Evolutionary conservation across 1,284 basidiomycete species (phyloP), one percentile per base, ranked within the genome.

Genomic region (Vanrija sp.): DNA sequence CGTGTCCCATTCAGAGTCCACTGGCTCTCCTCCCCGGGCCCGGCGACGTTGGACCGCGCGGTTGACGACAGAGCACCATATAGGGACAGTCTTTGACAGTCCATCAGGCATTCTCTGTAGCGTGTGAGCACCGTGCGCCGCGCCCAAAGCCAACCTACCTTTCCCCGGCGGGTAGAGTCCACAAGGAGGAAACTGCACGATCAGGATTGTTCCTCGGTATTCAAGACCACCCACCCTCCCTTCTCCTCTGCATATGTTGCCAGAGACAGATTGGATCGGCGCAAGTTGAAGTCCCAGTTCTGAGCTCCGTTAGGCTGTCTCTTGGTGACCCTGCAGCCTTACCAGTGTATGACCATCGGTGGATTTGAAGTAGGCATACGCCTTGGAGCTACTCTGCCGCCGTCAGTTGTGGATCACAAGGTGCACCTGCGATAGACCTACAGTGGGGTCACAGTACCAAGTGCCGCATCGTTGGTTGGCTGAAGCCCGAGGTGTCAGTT

Each of bases 51-150:
- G 44, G 15, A 86, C 63, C 0, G 90, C 89, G 8, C 83, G 80
- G 66, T 97, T 98, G 61, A 98, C 79, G 3, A 95, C 90, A 2
- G 89, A 80, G 71, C 95, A 98, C 95, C 95, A 98, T 44, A 94
- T 89, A 0, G 95, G 93, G 0, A 97, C 82, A 0, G 95, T 98
- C 72, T 98, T 98, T 6, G 89, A 89, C 0, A 98, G 79, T 0
- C 94, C 92, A 65, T 98, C 95, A 0, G 95, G 95, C 61, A 95
- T 87, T 15, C 90, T 85, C 77, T 77, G 58, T 8, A 24, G 39
- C 22, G 12, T 41, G 23, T 47, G 25, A 57, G 47, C 22, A 48
- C n/a, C 18, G 19, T 9, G 20, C 27, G 9, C 10, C 4, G 4
- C 20, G n/a, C 22, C 20, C 3, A 4, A 12, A 18, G 4, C 2